Base-by-base conservation (phyloP, 2,329 filamentous ascomycete species). In the Talaromyces sp. region DNA sequence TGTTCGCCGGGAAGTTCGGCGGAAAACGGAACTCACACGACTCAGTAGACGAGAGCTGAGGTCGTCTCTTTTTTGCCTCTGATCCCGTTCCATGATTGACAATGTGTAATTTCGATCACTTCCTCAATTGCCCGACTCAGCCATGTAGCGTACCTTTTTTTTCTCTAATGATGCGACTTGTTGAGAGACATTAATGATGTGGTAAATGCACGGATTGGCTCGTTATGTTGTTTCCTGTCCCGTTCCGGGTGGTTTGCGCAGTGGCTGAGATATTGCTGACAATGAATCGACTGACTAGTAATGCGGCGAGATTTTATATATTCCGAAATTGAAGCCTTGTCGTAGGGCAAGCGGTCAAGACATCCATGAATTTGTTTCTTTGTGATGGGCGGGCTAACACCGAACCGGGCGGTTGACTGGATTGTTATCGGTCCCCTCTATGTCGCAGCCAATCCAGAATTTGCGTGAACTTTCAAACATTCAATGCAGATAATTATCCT, bases 1-100 rank as follows among this genome's bases (percentile, higher is more conserved):
- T 11, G 64, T 65, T 24, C 64, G 50, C 27, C 64, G 60, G n/a
- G 64, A 57, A 11, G 45, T 27, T 41, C 65, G 65, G 33, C 65
- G 65, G 8, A 66, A 64, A 24, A 65, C 64, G 19, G 60, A 65
- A 14, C 64, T 50, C 24, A 66, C 31, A 5, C 65, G 65, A 57
- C 33, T 60, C 22, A 66, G 56, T 16, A 66, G 24, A 19, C 65
- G 65, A 11, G 65, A 63, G 6, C 35, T 50, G 24, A 61, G 14
- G 39, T 66, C 65, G 13, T 61, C 56, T 48, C 54, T 63, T 50
- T 66, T 64, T 19, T 37, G 62, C 35, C 43, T 56, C 22, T 62
- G 64, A 31, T 61, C 58, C 37, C 56, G 62, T 22, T 61, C 63
- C 63, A 65, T 61, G 39, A 39, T 43, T 47, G 31, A 64, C 19